Percentiles rank a stretch among this genome's conserved stretches.
Conservation (phyloP, 495 filamentous ascomycete species). For the Penicillium coffeae region DNA sequence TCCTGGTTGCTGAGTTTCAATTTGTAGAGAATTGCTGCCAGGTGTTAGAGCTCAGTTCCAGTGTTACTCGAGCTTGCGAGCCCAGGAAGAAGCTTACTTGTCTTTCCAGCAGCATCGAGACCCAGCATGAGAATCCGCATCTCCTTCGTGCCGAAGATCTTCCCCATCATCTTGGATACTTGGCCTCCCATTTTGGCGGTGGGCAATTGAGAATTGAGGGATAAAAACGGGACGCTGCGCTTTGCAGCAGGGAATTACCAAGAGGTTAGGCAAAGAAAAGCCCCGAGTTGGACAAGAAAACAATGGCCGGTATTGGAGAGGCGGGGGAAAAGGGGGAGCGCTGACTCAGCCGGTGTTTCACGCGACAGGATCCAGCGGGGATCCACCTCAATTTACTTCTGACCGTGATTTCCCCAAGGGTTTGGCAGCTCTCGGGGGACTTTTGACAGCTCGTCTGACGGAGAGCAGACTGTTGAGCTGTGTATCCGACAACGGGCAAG, state of each 20-base stretch:
- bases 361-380: conserved; percentile 3
- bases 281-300: conserved; percentile 8
- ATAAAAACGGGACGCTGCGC: not conserved
- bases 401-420: too few species aligned
- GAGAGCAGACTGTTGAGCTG: too few species aligned
- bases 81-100: conserved; percentile 54
- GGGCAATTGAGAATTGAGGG: not conserved
- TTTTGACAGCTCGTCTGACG: too few species aligned
- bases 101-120: conserved; percentile 96
- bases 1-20: conserved; percentile 91
- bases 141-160: conserved; percentile 98
- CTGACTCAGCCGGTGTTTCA: conserved; percentile 14
- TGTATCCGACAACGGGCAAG: too few species aligned
- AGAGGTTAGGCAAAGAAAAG: not conserved
- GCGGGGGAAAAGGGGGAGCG: conserved; percentile 42
- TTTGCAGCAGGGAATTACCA: not conserved
- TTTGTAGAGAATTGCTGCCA: conserved; percentile 92
- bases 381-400: conserved; percentile 4
- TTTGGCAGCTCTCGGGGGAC: too few species aligned
- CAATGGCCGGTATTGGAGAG: conserved; percentile 12
- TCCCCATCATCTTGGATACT: conserved; percentile 87
- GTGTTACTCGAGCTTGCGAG: not conserved
- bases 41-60: conserved; percentile 9
- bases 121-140: conserved; percentile 98
- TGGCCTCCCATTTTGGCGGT: conserved; percentile 65